Evolutionary conservation across 331 rosid species (phyloP), one percentile per base, ranked within the genome.

Genomic region (Arachis monticola): DNA sequence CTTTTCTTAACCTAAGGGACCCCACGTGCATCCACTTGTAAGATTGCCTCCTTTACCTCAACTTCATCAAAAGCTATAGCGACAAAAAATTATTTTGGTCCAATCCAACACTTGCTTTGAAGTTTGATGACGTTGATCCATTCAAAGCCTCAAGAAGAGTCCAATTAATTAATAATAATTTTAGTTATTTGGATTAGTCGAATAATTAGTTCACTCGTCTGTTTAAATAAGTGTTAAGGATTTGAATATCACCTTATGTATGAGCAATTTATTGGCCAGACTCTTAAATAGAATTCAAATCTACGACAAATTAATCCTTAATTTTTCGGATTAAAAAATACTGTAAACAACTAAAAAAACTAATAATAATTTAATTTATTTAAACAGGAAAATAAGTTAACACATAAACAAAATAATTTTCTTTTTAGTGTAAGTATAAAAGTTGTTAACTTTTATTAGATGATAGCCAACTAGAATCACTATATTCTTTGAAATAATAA

Each of bases 91-190:
- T 11, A 27, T 17, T 58, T 32, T 60, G 64, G 41, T 30, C 41
- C 35, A 17, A 60, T 38, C 14, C 7, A 60, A 60, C 30, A 47
- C 72, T 47, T 67, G 47, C 35, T n/a, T 31, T 22, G 27, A 22
- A 22, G 27, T 22, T 22, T 22, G 27, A 22, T 22, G 27, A 22
- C 27, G 27, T 30, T 60, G 73, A 52, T 67, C 53, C 56, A 22
- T 48, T 67, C 12, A 7, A 30, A 8, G n/a, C 60, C 61, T 32
- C n/a, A 68, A 51, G 61, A 68, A 51, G 73, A 68, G 48, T 51
- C 52, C 40, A 5, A 68, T 51, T 9, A 53, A 22, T 35, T 35
- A 35, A 35, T 35, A 22, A 22, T 22, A 22, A 22, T 22, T 22
- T 22, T 22, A 22, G 27, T 0, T 22, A 22, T 22, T 22, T 22